Evolutionary conservation across 1,284 basidiomycete species (phyloP).

Genomic region (Trichosporon asahii): DNA sequence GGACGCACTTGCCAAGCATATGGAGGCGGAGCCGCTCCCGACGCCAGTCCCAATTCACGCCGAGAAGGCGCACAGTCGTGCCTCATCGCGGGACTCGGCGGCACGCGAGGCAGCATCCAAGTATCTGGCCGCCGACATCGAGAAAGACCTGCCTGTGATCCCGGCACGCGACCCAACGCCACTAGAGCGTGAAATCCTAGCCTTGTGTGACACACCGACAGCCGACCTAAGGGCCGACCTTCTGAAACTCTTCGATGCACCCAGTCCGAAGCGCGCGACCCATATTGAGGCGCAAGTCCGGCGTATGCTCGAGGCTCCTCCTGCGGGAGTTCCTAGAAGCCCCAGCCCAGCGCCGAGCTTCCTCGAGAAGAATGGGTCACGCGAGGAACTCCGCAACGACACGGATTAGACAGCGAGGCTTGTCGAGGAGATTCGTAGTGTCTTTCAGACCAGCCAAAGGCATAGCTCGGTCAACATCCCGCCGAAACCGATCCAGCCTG

Average conservation of each 20-base stretch:
- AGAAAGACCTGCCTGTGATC: not conserved
- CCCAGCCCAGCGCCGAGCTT: not conserved
- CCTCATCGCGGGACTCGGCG: not conserved
- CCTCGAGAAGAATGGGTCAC: not conserved
- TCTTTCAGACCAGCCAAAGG: not conserved
- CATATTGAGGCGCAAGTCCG: not conserved
- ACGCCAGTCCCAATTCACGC: not conserved
- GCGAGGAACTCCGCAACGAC: not conserved
- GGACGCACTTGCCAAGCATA: not conserved
- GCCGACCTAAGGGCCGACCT: not conserved
- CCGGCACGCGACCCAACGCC: not conserved
- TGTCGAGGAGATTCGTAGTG: not conserved
- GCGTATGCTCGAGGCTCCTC: not conserved
- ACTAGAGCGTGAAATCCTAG: not conserved
- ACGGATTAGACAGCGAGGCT: not conserved
- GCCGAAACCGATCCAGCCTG: not conserved
- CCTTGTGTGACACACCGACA: not conserved
- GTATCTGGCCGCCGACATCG: not conserved
- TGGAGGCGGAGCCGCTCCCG: not conserved
- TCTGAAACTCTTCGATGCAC: not conserved
- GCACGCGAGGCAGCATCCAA: not conserved
- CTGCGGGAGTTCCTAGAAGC: not conserved
- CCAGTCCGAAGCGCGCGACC: not conserved
- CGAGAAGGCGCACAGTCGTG: not conserved
- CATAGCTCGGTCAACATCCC: not conserved